Evolutionary conservation across 768 basidiomycete genomes (phyloP), one percentile per base, ranked within the genome.

Genomic region (Dentipellis sp.): DNA sequence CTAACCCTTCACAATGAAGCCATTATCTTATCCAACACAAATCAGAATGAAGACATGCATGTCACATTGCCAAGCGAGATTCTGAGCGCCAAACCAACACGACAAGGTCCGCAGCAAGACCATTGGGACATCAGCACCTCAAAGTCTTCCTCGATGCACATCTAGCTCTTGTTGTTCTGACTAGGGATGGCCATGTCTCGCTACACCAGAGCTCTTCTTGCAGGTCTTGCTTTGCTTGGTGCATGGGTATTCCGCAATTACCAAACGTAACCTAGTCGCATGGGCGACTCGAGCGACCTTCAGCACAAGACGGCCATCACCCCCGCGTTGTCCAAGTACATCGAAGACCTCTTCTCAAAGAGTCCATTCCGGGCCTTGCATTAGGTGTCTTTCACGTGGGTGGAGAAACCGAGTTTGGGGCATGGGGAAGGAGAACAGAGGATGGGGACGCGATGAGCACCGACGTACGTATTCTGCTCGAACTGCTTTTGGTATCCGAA

Each of bases 401-500:
- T 8, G 48, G 42, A 2, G 16, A 16, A 10, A 17, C 52, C 0
- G 59, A 61, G 23, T 16, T 56, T 10, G 57, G 57, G 1, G 54
- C 53, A 34, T 60, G 57, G 59, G 59, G 57, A 6, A 55, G 38
- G 35, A 58, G 46, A n/a, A 53, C 42, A 4, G 57, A 58, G 37
- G 45, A 58, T 4, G 54, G 57, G 14, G 58, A 54, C 7, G 53
- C 38, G 0, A 58, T 58, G 60, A 58, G 54, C 22, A 53, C 50
- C 23, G 57, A 58, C 17, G 60, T 61, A 52, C 34, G 60, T 16
- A 29, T 12, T 23, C 16, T 22, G 23, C 19, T n/a, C n/a, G n/a
- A n/a, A n/a, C n/a, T n/a, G n/a, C n/a, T n/a, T n/a, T n/a, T n/a
- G n/a, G n/a, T n/a, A n/a, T n/a, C n/a, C n/a, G n/a, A n/a, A n/a